Evolutionary conservation across 1,284 basidiomycete species (phyloP), one percentile per base, ranked within the genome.

Genomic region (Mrakiaceae sp.): DNA sequence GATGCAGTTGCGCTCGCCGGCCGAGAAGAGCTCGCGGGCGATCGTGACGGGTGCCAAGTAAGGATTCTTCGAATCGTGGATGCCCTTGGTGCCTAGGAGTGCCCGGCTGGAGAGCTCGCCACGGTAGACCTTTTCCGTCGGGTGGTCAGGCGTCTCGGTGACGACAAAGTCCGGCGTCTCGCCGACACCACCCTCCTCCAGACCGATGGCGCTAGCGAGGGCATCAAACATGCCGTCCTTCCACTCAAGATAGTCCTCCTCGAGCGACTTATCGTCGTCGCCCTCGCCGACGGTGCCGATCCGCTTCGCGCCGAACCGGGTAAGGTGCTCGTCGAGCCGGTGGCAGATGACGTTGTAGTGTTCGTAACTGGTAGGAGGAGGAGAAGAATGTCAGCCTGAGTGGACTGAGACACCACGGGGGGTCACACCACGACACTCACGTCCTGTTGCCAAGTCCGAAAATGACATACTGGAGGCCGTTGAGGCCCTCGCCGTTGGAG

Each of bases 161-260:
- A 98, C 91, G 58, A 83, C 82, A 74, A 98, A 98, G 81, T 98
- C 95, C 59, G 94, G 84, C n/a, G 88, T 83, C 72, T 98, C 95
- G 66, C 90, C 92, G 64, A 91, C 91, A 70, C 91, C 90, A 65
- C 96, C 95, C 77, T 98, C 95, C 76, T 98, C 93, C 64, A 97
- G 90, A 68, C 82, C 82, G 81, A 97, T 83, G 58, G 83, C 82
- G 68, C 82, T 76, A 43, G 91, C 83, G 67, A 98, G 90, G 5
- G 85, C 84, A 56, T 88, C 86, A 86, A 93, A 97, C 92, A 97
- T 94, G 71, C 81, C 83, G 74, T 98, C 95, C 78, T 98, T 98
- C 95, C 95, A 98, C 69, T 90, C 92, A n/a, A 98, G 83, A 75
- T 98, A 98, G 78, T 98, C 95, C 79, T 98, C 96, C 77, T 98